Conservation (phyloP, 2,329 filamentous ascomycete species). For the Colletotrichum cordylinicola region DNA sequence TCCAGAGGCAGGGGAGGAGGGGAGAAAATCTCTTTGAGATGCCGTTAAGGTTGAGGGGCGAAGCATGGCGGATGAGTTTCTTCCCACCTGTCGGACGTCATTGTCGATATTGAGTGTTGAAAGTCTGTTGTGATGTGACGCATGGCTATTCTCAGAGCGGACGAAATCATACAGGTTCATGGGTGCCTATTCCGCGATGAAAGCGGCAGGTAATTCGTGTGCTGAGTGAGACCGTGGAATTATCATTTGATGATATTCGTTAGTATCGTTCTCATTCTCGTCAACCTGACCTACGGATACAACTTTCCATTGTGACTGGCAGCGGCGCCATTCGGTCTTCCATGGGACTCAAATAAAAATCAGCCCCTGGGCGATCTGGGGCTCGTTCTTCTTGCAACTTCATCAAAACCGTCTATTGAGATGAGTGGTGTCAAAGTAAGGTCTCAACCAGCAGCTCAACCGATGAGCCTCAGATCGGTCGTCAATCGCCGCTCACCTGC, state of each 20-base stretch:
- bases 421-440: background rate
- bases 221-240: background rate
- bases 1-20: background rate
- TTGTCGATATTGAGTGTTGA: background rate
- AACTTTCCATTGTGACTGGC: background rate
- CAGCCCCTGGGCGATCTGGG: background rate
- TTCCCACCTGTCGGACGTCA: constrained; percentile 1
- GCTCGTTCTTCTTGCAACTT: background rate
- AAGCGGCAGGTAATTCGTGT: background rate
- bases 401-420: background rate
- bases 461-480: background rate
- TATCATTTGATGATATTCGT: background rate
- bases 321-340: background rate
- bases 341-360: background rate
- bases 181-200: background rate
- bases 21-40: background rate
- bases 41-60: background rate
- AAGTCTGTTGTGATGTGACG: background rate
- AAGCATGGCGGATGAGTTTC: background rate
- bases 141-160: background rate
- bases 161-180: background rate
- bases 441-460: background rate
- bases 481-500: background rate
- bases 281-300: background rate
- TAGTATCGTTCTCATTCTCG: background rate